Evolutionary conservation across 305 asterid species (phyloP).

Genomic region (Ajuga reptans): DNA sequence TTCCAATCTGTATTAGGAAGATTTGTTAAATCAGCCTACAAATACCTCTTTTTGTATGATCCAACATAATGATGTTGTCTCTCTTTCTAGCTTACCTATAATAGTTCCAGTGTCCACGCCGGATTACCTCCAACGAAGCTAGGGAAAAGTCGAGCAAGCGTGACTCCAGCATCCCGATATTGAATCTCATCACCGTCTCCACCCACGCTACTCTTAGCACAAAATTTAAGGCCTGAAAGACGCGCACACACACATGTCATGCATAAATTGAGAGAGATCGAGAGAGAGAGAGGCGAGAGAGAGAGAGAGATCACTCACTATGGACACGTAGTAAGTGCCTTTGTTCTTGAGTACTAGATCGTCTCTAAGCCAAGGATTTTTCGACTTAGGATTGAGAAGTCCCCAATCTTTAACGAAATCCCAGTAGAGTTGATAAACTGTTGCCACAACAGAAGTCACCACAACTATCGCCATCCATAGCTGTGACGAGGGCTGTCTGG

Average conservation of each 20-base stretch:
- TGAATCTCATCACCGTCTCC: slow-evolving; percentile 64
- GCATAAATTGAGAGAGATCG: not conserved
- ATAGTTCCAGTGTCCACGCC: slow-evolving; percentile 97
- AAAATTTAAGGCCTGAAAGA: slow-evolving; percentile 56
- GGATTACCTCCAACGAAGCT: slow-evolving; percentile 86
- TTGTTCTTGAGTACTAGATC: slow-evolving; percentile 63
- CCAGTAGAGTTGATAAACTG: slow-evolving; percentile 86
- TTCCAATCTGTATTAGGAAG: slow-evolving; percentile 52
- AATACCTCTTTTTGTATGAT: not conserved
- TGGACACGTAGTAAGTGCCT: slow-evolving; percentile 65
- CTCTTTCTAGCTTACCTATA: slow-evolving; percentile 46
- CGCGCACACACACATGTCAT: not conserved
- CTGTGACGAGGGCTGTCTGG: slow-evolving; percentile 42
- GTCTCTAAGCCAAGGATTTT: slow-evolving; percentile 75
- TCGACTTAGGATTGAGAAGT: slow-evolving; percentile 52
- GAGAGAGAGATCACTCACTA: slow-evolving; percentile 47
- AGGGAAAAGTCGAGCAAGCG: slow-evolving; percentile 61
- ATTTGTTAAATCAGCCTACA: not conserved
- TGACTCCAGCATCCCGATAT: slow-evolving; percentile 44
- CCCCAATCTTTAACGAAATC: slow-evolving; percentile 97
- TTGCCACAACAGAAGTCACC: slow-evolving; percentile 68
- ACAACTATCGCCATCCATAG: slow-evolving; percentile 57
- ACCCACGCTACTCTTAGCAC: slow-evolving; percentile 81
- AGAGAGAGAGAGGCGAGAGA: slow-evolving; percentile 2
- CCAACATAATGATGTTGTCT: not conserved